Evolutionary conservation across 208 protist genomes (phyloP), one percentile per base, ranked within the genome.

Genomic region (Crithidia thermophila): DNA sequence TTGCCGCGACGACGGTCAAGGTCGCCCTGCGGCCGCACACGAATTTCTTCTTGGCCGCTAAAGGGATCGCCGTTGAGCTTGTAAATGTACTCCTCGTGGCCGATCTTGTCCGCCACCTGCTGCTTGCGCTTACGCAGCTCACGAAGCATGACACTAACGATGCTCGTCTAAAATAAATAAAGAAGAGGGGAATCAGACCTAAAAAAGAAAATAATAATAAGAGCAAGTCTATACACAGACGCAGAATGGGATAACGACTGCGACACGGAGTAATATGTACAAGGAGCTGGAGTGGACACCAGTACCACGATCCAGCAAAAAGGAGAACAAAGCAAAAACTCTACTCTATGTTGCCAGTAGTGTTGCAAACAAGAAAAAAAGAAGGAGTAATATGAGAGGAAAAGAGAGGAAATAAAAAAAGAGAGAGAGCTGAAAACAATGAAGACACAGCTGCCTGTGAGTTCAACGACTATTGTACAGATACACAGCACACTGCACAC

Each of bases 21-120:
- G 66, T 80, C 59, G 40, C 75, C 71, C 46, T 83, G 80, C 1
- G 37, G 67, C 18, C 67, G 69, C 1, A 73, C 39, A 20, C 23
- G 46, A 8, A 68, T 43, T 18, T 71, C 45, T 39, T 78, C 64
- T 23, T 75, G 52, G 28, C 74, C 72, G 14, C 51, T 57, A 36
- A 46, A 65, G 8, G 72, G 64, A 11, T 88, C 73, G 31, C 72
- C 74, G 46, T 77, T 72, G 10, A 95, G 72, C 16, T 79, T 51
- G 67, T 95, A 95, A 23, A 83, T 61, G 49, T 86, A 89, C 49
- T 93, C 87, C 14, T 84, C 79, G 61, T 95, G 90, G 18, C 87
- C 87, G 74, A 95, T 93, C 50, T 95, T 95, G 18, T 80, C 90
- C 16, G 85, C 72, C 28, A 94, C 52, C 64, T 75, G 69, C 67